Conservation (phyloP, 2,329 filamentous ascomycete species). For the Trichoderma guizhouense region DNA sequence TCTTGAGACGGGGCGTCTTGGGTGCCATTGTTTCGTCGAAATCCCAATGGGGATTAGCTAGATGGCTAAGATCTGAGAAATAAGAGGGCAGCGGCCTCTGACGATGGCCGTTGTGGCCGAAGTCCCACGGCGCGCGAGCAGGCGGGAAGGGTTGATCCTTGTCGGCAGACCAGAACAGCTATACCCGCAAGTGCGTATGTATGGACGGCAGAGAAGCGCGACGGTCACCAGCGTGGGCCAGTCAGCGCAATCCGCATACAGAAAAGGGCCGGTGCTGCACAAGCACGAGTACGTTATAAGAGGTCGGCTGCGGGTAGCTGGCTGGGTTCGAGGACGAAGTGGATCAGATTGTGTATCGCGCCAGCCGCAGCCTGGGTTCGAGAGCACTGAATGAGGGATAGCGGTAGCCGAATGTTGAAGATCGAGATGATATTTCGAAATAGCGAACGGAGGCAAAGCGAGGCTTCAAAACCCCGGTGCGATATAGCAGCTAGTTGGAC, state of each 20-base stretch:
- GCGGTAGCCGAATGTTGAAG: neutral
- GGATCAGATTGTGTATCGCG: neutral
- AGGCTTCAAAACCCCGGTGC: neutral
- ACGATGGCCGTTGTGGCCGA: slow-evolving; percentile 34
- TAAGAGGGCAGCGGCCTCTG: slow-evolving; percentile 32
- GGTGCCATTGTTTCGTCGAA: slow-evolving; percentile 52
- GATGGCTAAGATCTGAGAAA: slow-evolving; percentile 32
- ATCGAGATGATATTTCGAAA: neutral
- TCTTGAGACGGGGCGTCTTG: slow-evolving; percentile 56
- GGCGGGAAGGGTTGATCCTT: slow-evolving; percentile 27
- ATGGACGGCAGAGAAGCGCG: neutral
- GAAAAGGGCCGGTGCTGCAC: neutral
- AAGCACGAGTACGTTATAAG: neutral
- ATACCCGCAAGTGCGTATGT: neutral
- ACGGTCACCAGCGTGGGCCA: slow-evolving; percentile 16
- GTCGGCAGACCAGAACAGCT: slow-evolving; percentile 20
- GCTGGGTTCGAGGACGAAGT: neutral
- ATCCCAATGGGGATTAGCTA: slow-evolving; percentile 35
- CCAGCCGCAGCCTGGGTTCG: neutral
- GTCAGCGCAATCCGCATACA: slow-evolving; percentile 1
- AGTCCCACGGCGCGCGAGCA: slow-evolving; percentile 25
- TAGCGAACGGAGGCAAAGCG: neutral
- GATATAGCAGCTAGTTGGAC: neutral
- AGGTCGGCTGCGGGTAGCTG: neutral
- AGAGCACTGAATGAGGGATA: neutral